Evolutionary conservation across 2,329 filamentous ascomycete genomes (phyloP), one percentile per base, ranked within the genome.

Genomic region (Claviceps fusiformis): DNA sequence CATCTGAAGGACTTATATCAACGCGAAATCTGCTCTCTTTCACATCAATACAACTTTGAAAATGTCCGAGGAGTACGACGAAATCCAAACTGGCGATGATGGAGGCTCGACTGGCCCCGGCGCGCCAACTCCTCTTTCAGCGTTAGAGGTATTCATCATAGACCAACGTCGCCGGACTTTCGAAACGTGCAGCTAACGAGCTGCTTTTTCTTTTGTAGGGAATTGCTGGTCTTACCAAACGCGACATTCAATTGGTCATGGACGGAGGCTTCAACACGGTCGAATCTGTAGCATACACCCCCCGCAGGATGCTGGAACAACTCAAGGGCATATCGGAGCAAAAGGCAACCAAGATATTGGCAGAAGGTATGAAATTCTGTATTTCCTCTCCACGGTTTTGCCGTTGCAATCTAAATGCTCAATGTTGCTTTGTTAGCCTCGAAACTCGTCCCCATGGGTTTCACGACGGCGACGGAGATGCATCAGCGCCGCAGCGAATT

Each of bases 401-500:
- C 9, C 2, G 24, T 37, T 19, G 37, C n/a, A 24, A 19, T 31
- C 17, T 15, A 8, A 9, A 53, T 15, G 35, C 58, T 67, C 41
- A 67, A 67, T 15, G 35, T 11, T 3, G 1, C n/a, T 45, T 15
- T 48, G 5, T 1, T 2, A 95, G 92, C 92, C 33, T 91, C 90
- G 1, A 98, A 96, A 70, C 80, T 97, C 53, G 93, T 98, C 0
- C 93, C 93, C 0, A 95, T 98, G 91, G 93, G 93, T 46, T 98
- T 98, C 68, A 98, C 95, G 1, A 98, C 93, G 0, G 93, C 93
- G 3, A 98, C 93, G 0, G 95, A 98, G 72, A 98, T 98, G 91
- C 95, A 98, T 67, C 89, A 92, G 63, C 86, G 93, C 60, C 84
- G 95, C 69, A 96, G 90, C 70, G 93, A 97, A 71, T 81, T 98